A percentile compares a stretch with the other conserved stretches of the same genome.
phyloP scores from a whole-genome alignment of 805 yeast genomes.

The Saccharomyces kudriavzevii region DNA sequence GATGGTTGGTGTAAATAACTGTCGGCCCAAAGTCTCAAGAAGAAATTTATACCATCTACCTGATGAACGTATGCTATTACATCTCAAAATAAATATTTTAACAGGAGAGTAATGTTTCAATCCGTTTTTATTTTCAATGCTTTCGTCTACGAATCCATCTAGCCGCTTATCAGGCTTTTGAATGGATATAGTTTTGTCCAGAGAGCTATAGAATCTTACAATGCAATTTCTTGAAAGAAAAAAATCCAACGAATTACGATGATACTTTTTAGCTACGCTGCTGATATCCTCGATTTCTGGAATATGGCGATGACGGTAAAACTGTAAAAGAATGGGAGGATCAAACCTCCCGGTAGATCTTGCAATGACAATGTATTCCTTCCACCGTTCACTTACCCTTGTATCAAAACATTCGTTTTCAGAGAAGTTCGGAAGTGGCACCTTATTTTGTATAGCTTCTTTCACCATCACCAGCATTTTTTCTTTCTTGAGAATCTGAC shows the following conservation, averaged over 20 bases:
- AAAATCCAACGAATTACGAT: conserved; percentile 26
- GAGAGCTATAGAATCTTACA: conserved; percentile 50
- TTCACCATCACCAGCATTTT: conserved; percentile 62
- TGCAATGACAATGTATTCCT: conserved; percentile 66
- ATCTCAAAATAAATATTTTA: conserved; percentile 45
- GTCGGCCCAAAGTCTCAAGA: conserved; percentile 36
- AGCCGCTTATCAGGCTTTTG: conserved; percentile 14
- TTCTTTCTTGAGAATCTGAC: conserved; percentile 59
- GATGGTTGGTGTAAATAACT: conserved; percentile 5
- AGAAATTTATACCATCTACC: conserved; percentile 59
- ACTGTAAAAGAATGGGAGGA: conserved; percentile 54
- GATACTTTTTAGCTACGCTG: conserved; percentile 2
- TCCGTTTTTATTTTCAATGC: conserved; percentile 2
- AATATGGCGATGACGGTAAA: conserved; percentile 43
- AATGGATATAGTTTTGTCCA: conserved; percentile 57
- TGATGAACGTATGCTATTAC: conserved; percentile 46
- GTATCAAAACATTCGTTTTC: conserved; percentile 48
- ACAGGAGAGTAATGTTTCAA: conserved; percentile 13
- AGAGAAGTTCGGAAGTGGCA: conserved; percentile 32
- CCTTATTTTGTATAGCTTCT: conserved; percentile 21
- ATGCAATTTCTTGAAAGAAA: conserved; percentile 24
- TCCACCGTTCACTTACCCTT: conserved; percentile 64
- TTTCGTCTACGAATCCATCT: conserved; percentile 6
- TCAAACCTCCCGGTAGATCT: conserved; percentile 47
- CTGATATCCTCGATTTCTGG: conserved; percentile 8